A percentile compares a stretch with the other conserved stretches of the same genome.
Evolutionary conservation across 2,329 filamentous ascomycete species (phyloP).

Genomic region (Pleomassaria siparia): DNA sequence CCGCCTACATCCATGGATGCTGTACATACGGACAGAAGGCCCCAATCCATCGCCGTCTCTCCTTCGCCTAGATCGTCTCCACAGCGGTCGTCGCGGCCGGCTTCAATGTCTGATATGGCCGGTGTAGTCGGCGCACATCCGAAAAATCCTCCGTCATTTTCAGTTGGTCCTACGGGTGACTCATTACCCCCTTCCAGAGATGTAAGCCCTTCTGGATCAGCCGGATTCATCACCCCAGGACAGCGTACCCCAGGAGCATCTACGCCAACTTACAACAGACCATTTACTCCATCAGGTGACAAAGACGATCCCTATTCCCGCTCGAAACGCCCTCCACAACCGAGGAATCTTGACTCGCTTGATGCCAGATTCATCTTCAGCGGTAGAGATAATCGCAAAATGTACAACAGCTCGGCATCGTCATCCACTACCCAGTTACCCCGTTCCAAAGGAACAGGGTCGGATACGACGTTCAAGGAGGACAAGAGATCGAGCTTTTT

Average conservation of each 20-base stretch:
- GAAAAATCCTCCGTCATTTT: slow-evolving; percentile 56
- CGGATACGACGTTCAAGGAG: slow-evolving; percentile 34
- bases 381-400: slow-evolving; percentile 67
- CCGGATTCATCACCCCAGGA: slow-evolving; percentile 51
- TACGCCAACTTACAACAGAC: slow-evolving; percentile 68
- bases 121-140: slow-evolving; percentile 49
- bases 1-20: slow-evolving; percentile 48
- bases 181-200: slow-evolving; percentile 58
- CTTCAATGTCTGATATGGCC: slow-evolving; percentile 47
- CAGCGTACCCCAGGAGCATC: slow-evolving; percentile 45
- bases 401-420: slow-evolving; percentile 44
- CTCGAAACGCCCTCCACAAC: slow-evolving; percentile 71
- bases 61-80: slow-evolving; percentile 32
- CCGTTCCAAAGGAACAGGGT: slow-evolving; percentile 47
- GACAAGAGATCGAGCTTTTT: slow-evolving; percentile 60
- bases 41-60: slow-evolving; percentile 25
- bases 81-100: slow-evolving; percentile 43
- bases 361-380: slow-evolving; percentile 86
- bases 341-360: slow-evolving; percentile 65
- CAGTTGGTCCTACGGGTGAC: slow-evolving; percentile 58
- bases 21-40: slow-evolving; percentile 24
- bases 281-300: slow-evolving; percentile 78
- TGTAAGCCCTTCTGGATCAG: slow-evolving; percentile 63
- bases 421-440: slow-evolving; percentile 44
- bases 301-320: slow-evolving; percentile 86